Conservation (phyloP, 768 basidiomycete species). For the Collybia mongolica region DNA sequence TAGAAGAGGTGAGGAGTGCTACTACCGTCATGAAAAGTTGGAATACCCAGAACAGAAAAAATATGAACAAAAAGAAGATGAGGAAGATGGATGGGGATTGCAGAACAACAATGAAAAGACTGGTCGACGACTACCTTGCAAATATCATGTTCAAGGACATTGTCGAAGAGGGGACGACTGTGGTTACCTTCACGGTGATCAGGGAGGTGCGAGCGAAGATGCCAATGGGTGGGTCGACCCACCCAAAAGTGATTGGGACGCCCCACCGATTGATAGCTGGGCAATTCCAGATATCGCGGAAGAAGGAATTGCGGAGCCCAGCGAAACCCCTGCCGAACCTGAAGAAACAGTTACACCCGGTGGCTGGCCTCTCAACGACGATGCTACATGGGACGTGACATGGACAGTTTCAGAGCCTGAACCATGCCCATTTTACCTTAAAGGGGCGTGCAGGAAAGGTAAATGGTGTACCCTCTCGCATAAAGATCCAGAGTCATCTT, state of each 20-base stretch:
- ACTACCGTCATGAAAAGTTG: conserved; percentile 8
- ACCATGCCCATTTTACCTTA: not conserved
- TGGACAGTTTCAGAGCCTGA: not conserved
- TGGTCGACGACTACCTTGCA: not conserved
- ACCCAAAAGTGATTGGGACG: too few species aligned
- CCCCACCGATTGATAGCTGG: too few species aligned
- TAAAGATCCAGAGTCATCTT: not conserved
- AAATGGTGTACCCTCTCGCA: not conserved
- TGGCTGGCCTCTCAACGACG: not conserved
- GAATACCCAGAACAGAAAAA: conserved; percentile 1
- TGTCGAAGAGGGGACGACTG: conserved; percentile 4
- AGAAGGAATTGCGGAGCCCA: too few species aligned
- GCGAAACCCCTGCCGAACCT: too few species aligned
- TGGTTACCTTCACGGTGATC: conserved; percentile 4
- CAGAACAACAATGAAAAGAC: not conserved
- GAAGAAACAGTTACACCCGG: too few species aligned
- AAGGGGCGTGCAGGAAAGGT: not conserved
- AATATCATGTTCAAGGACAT: conserved; percentile 1
- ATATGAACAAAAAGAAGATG: conserved; percentile 1
- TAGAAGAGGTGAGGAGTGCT: conserved; percentile 9
- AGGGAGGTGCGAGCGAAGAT: too few species aligned
- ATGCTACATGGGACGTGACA: not conserved
- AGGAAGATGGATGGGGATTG: conserved; percentile 11
- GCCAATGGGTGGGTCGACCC: too few species aligned
- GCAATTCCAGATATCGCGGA: too few species aligned